Conservation (phyloP, 2,329 filamentous ascomycete species). For the Xylariaceae sp. region DNA sequence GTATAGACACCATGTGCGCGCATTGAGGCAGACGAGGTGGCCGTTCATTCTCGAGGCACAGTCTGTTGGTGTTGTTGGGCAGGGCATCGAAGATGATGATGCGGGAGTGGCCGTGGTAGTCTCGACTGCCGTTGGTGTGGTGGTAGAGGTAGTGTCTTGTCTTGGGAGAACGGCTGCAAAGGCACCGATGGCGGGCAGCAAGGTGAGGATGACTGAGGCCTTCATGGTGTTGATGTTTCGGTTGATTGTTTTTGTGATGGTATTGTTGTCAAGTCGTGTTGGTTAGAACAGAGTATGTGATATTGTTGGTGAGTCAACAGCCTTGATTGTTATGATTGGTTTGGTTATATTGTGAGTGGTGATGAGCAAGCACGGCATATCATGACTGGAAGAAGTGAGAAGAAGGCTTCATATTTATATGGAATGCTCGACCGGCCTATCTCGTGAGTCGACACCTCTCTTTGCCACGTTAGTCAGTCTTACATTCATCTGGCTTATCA, state of each 20-base stretch:
- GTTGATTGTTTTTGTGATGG: background rate
- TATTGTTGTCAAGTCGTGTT: background rate
- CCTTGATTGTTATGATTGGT: background rate
- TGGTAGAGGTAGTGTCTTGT: background rate
- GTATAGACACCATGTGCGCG: constrained; percentile 20
- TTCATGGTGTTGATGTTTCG: constrained; percentile 11
- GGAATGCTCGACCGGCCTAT: background rate
- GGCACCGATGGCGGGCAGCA: constrained; percentile 13
- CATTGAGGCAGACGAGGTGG: constrained; percentile 18
- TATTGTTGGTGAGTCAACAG: background rate
- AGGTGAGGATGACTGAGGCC: constrained; percentile 11
- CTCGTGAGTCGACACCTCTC: background rate
- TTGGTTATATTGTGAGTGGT: background rate
- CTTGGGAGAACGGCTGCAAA: constrained; percentile 12
- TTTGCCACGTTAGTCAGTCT: background rate
- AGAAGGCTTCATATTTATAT: constrained; percentile 3
- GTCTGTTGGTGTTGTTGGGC: constrained; percentile 15
- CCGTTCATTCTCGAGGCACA: constrained; percentile 14
- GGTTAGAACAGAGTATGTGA: background rate
- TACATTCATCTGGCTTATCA: background rate
- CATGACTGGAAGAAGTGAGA: background rate
- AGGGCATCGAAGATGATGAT: constrained; percentile 7
- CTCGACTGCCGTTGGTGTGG: constrained; percentile 4
- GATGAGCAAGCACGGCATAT: background rate
- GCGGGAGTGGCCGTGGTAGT: too few species aligned